Base-by-base conservation (phyloP, 83 land plant genomes). In the Thuja plicata region DNA sequence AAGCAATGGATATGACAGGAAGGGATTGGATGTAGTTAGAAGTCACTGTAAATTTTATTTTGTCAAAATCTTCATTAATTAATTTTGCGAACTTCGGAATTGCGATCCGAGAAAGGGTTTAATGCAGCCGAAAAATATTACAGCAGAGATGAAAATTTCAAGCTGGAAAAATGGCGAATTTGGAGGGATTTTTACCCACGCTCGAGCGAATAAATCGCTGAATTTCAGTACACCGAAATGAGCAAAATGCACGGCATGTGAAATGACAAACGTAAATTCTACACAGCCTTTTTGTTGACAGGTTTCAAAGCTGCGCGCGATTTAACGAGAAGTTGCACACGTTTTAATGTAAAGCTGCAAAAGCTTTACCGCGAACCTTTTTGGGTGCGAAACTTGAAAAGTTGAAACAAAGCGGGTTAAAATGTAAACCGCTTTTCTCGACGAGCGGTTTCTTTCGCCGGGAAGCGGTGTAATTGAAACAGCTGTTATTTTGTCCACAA, bases 171-270 rank as follows among this genome's bases (percentile, higher is more conserved):
- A 60, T 60, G 66, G 66, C 66, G 66, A 15, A 19, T 60, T 66
- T 5, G 30, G n/a, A 7, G 8, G 78, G n/a, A 24, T 27, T 74
- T 74, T 32, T 12, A 34, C 35, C 78, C 12, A 34, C 30, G 24
- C 30, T 62, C n/a, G 71, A 12, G 43, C 82, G 82, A 78, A 78
- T 34, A 38, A 78, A 34, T 78, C 82, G 82, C 82, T 34, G 82
- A 78, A 17, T 30, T 34, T 32, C 17, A 74, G 78, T 11, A 30
- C 38, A 74, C 10, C 78, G n/a, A 62, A 27, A 66, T 0, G 71
- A 66, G n/a, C 40, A 38, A 38, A 78, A 38, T 43, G 82, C 82
- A 78, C 24, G 40, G 41, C 45, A 38, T 78, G 27, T 38, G 8
- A 12, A 2, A 78, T 35, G 82, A 19, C 82, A 5, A 21, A 4